phyloP scores from a whole-genome alignment of 177 flowering plant species.

The Vitis hybrid region DNA sequence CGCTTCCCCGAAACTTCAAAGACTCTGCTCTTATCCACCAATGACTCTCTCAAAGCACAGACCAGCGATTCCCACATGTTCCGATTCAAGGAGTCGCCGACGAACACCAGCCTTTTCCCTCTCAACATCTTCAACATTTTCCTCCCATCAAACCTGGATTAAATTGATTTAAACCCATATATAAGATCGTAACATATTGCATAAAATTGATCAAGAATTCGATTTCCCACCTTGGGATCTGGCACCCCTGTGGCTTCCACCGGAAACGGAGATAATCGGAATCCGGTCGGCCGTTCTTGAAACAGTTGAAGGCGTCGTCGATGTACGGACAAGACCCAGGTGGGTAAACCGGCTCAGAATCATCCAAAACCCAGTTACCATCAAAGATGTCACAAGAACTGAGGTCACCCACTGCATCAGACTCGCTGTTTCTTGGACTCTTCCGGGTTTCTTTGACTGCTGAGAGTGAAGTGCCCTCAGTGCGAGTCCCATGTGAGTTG shows the following conservation, averaged over 20 bases:
- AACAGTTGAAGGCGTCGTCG: slow-evolving; percentile 63
- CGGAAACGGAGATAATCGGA: slow-evolving; percentile 29
- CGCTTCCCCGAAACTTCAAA: slow-evolving; percentile 45
- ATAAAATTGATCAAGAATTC: background rate
- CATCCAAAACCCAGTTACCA: slow-evolving; percentile 56
- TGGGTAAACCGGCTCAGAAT: slow-evolving; percentile 36
- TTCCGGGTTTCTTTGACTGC: slow-evolving; percentile 5
- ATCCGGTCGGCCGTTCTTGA: slow-evolving; percentile 57
- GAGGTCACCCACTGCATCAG: slow-evolving; percentile 9
- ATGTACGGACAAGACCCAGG: slow-evolving; percentile 61
- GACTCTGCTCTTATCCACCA: slow-evolving; percentile 40
- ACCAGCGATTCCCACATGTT: slow-evolving; percentile 84
- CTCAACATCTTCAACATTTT: slow-evolving; percentile 57
- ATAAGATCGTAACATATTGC: background rate
- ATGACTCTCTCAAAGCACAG: slow-evolving; percentile 46
- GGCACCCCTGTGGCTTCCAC: slow-evolving; percentile 59
- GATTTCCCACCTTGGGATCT: slow-evolving; percentile 48
- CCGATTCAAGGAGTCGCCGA: slow-evolving; percentile 74
- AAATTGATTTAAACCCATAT: background rate
- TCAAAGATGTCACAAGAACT: slow-evolving; percentile 57
- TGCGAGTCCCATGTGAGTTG: background rate
- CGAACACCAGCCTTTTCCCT: slow-evolving; percentile 69
- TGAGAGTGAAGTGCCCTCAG: slow-evolving; percentile 12
- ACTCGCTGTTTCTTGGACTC: slow-evolving; percentile 10
- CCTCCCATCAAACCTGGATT: slow-evolving; percentile 48